Base-by-base conservation (phyloP, 257 asterid species). In the Penstemon barbatus region DNA sequence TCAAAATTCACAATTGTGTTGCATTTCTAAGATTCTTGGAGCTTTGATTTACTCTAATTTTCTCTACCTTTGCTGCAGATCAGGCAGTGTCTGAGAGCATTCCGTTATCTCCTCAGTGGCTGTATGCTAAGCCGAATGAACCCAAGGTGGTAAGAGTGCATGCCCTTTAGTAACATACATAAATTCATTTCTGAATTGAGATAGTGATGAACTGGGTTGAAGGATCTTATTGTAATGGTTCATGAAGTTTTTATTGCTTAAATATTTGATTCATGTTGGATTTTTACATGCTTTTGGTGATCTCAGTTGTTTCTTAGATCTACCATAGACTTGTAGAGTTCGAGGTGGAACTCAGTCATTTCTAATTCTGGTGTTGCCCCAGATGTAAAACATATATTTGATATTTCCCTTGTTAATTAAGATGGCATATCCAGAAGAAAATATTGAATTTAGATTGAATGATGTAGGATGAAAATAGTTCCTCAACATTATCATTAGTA, bases 31-130 rank as follows among this genome's bases (percentile, higher is more conserved):
- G 4, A 12, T 46, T 43, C 42, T 49, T 67, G 57, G 39, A 46
- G 67, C 51, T 33, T 52, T 36, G 13, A 63, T 13, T 43, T 61
- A 15, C 33, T 66, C 65, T 73, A 61, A 74, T 68, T 54, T 50
- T 74, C 11, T 51, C 40, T 36, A 7, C 58, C 13, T 37, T 69
- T 87, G 68, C 63, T 78, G 79, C 88, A 94, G 99, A 94, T 85
- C 96, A 81, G 79, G 84, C 80, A 40, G 62, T 73, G n/a, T 77
- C 87, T 12, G 97, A 94, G 73, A 91, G 76, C 82, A 94, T 94
- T 60, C 99, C 99, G 6, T 73, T 94, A 80, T 94, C 99, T 82
- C 99, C 99, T 0, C 99, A 94, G 74, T 94, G 99, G 99, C 84
- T 90, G 53, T 89, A 90, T 76, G 85, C 91, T 64, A 94, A 81